These are phyloP conservation scores for Pichia sp. DNA, from an alignment of 1,139 yeast species.

Conservation along the genomic window DNA sequence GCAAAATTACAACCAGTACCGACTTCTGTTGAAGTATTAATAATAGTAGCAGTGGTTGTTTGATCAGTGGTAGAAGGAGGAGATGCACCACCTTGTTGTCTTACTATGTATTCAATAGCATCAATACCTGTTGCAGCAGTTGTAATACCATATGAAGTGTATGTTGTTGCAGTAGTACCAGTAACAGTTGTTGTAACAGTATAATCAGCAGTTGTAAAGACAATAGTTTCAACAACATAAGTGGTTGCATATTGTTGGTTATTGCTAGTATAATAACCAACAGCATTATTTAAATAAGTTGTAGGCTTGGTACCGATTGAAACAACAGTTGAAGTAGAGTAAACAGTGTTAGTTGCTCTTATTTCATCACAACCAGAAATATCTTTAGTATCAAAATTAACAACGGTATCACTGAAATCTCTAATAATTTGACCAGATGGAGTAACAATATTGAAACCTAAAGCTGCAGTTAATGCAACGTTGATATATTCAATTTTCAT, in stretches of 20 bases:
- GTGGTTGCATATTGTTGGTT: constrained; percentile 10
- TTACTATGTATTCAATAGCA: constrained; percentile 19
- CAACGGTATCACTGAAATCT: constrained; percentile 1
- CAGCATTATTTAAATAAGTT: neutral
- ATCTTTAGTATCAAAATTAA: constrained; percentile 1
- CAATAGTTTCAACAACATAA: constrained; percentile 9
- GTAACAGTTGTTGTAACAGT: constrained; percentile 9
- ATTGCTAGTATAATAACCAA: neutral
- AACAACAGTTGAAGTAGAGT: neutral
- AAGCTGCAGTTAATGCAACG: neutral
- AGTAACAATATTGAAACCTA: neutral
- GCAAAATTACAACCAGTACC: constrained; percentile 14
- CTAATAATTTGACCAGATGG: neutral
- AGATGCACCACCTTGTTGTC: constrained; percentile 20
- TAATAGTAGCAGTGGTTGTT: constrained; percentile 17
- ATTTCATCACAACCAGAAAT: neutral
- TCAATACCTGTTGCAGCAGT: constrained; percentile 30
- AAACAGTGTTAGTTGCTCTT: neutral
- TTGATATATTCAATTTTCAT: constrained; percentile 1
- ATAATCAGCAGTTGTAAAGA: constrained; percentile 9
- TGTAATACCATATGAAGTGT: constrained; percentile 30
- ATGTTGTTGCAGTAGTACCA: constrained; percentile 4
- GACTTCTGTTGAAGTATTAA: neutral
- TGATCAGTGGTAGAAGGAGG: constrained; percentile 17
- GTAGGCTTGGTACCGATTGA: neutral